Conservation (phyloP, 371 early-diverging fungal species). For the Mortierella sp. region DNA sequence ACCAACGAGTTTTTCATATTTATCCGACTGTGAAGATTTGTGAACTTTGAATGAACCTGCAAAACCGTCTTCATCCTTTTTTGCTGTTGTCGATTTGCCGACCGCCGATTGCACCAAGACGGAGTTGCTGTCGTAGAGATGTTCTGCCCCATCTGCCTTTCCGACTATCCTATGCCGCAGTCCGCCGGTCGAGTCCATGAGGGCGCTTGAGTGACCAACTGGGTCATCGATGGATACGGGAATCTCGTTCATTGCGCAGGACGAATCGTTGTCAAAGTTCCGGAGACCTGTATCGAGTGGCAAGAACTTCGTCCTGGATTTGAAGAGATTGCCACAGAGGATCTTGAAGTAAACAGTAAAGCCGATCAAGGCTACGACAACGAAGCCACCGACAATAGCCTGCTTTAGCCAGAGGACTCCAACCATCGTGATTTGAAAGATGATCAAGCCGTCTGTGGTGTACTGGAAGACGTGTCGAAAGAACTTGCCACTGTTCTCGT, state of each 20-base stretch:
- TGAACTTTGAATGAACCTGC: too few species aligned
- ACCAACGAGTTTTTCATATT: too few species aligned
- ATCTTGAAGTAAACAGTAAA: slow-evolving; percentile 69
- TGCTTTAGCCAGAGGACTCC: slow-evolving; percentile 76
- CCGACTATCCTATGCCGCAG: slow-evolving; percentile 6
- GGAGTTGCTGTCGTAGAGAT: neutral
- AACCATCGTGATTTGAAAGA: slow-evolving; percentile 90
- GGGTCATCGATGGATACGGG: neutral
- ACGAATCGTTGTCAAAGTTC: slow-evolving; percentile 32
- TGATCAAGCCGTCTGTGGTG: slow-evolving; percentile 81
- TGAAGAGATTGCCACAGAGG: slow-evolving; percentile 67
- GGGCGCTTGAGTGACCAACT: slow-evolving; percentile 4
- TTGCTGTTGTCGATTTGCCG: too few species aligned
- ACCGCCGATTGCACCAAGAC: too few species aligned
- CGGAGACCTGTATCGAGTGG: slow-evolving; percentile 56
- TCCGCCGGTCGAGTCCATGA: slow-evolving; percentile 5
- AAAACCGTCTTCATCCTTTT: too few species aligned
- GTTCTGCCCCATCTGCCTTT: neutral
- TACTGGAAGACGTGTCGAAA: slow-evolving; percentile 84
- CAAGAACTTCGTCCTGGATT: slow-evolving; percentile 64
- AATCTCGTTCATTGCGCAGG: slow-evolving; percentile 38
- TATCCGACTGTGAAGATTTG: too few species aligned
- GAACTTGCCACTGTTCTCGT: slow-evolving; percentile 85
- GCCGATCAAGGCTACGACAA: slow-evolving; percentile 63
- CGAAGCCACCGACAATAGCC: slow-evolving; percentile 61